Evolutionary conservation across 352 stramenopile genomes (phyloP), one percentile per base, ranked within the genome.

Genomic region (Pythium rishiriense): DNA sequence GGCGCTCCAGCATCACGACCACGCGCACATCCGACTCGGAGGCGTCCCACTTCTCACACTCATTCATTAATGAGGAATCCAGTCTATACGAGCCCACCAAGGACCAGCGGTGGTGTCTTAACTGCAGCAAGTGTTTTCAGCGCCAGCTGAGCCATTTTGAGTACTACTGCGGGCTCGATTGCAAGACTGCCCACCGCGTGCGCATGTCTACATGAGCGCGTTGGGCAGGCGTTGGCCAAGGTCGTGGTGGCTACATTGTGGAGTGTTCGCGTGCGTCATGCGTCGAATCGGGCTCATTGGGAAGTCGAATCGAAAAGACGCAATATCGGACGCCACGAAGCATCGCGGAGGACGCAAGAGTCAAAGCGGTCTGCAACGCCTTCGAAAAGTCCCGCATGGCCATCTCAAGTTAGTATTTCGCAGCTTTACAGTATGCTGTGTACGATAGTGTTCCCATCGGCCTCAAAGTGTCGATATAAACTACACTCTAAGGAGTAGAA

Each of bases 71-170:
- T 8, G 61, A 73, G 45, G 53, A 60, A 17, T 42, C 68, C 29
- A 25, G 33, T 21, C 54, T 58, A n/a, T 74, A 87, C 62, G 73
- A 85, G 65, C 76, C 80, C 45, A 88, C 74, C 51, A 87, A 84
- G 48, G 83, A 90, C 52, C 77, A 85, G 68, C 79, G 83, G 26
- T 90, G 81, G 81, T 93, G 83, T 63, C 75, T 73, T 22, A 93
- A 93, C 67, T 93, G 83, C 65, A 78, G 71, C 73, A 93, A 91
- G 71, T 87, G 79, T 60, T 93, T 84, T 62, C 81, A 87, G 62
- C 78, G 80, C 17, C 75, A 75, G 1, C 68, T 89, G 39, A 93
- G 83, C 47, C 81, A 72, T 55, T 93, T 71, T 49, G 83, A 93
- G 43, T 64, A 79, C 37, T 93, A 88, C 58, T 93, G 83, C 60